Base-by-base conservation (phyloP, 106 monocot genomes). In the Gastrodia elata region DNA sequence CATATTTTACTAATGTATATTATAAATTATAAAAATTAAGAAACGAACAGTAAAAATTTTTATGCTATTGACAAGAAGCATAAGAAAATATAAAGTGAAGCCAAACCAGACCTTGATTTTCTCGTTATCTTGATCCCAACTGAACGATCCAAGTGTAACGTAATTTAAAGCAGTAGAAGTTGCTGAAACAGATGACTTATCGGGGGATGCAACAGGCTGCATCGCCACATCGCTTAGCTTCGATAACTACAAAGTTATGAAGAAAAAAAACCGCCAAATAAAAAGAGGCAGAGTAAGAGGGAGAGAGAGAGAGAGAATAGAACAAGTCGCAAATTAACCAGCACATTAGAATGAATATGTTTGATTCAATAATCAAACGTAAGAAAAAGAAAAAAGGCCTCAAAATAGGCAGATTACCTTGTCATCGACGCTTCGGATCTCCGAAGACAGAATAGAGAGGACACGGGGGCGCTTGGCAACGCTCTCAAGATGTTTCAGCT, bases 121-220 rank as follows among this genome's bases (percentile, higher is more conserved):
- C 38, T 96, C 92, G 58, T 75, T 78, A 59, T 96, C 95, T 61
- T 96, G 95, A 42, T 96, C 95, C 92, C 92, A 92, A 80, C 95
- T 96, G 77, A 96, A 96, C 14, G 89, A 89, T n/a, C 85, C 80
- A 2, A 96, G 71, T 11, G 92, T 68, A 13, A 84, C 83, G 72
- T 89, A 92, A 39, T 64, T 87, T 32, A 77, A 39, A 0, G 58
- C 74, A 20, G 71, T n/a, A 20, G 73, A 55, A 6, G 75, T 39
- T 0, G 74, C 38, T 20, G 76, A 16, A 8, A 38, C 52, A 0
- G 78, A 26, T 20, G 75, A 72, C 40, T 71, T 75, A 3, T 30
- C 72, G 7, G 57, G 49, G 2, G 83, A 61, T 1, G 52, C 38
- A 2, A 59, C 26, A 1, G 82, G 77, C 20, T 68, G 30, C 11